Percentiles rank a stretch among this genome's conserved stretches.
Conservation (phyloP, 2,329 filamentous ascomycete species). For the Monilinia aucupariae region DNA sequence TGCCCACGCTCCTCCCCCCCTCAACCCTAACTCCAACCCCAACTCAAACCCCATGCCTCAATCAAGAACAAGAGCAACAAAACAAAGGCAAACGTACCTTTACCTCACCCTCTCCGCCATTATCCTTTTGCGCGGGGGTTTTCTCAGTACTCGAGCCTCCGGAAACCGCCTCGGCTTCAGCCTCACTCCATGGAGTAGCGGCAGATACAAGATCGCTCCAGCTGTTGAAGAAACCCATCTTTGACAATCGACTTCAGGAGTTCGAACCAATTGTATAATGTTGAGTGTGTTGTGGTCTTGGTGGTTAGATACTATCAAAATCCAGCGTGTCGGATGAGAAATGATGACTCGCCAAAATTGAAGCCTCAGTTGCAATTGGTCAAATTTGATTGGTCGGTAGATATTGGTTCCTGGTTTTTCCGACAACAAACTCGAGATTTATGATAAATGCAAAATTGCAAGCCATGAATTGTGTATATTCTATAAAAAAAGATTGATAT, state of each 20-base stretch:
- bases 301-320: conserved; percentile 12
- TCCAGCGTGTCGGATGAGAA: conserved; percentile 18
- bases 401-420: conserved; percentile 18
- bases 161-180: conserved; percentile 53
- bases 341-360: conserved; percentile 17
- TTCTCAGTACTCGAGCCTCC: conserved; percentile 33
- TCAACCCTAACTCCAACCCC: background rate
- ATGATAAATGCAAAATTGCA: conserved; percentile 2
- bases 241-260: conserved; percentile 21
- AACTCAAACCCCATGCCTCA: background rate
- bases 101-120: conserved; percentile 40
- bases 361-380: conserved; percentile 22
- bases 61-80: background rate
- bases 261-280: conserved; percentile 18
- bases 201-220: conserved; percentile 60
- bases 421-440: conserved; percentile 14
- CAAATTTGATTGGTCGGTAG: conserved; percentile 29
- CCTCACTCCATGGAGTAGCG: conserved; percentile 58
- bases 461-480: background rate
- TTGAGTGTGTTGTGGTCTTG: conserved; percentile 15
- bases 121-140: conserved; percentile 45
- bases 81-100: conserved; percentile 18
- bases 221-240: conserved; percentile 63
- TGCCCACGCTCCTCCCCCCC: background rate
- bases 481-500: background rate